Base-by-base conservation (phyloP, 73 alveolate species). In the Paramecium octaurelia region DNA sequence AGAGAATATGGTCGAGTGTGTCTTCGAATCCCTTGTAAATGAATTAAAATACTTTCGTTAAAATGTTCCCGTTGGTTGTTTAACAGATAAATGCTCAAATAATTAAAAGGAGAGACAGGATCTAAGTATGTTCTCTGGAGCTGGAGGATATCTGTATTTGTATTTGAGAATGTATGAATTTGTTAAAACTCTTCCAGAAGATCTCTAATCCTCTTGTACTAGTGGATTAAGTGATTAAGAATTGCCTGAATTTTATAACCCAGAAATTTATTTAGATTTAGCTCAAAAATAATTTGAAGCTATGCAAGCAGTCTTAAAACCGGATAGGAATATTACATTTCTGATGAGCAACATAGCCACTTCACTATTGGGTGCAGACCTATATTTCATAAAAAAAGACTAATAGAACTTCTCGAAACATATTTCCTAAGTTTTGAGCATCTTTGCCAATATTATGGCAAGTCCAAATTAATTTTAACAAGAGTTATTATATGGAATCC, bases 401-500 rank as follows among this genome's bases (percentile, higher is more conserved):
- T 21, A 68, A 44, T 59, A 89, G 27, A 70, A 29, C 6, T 89
- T 89, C 71, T 38, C 76, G 35, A 14, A 20, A 35, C 24, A 46
- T 58, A 34, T 89, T 38, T 1, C 27, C 16, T 31, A 64, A 54
- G 86, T 87, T 40, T 38, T 60, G 58, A 40, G 57, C 27, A 20
- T 23, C 57, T 42, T 58, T 35, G 59, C 86, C 48, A 57, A 36
- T 34, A 60, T 60, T 1, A 40, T 87, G 18, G 76, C 71, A 9
- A 89, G 58, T 71, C 91, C 76, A 18, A 70, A 86, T 40, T 11
- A 58, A 2, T 44, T 89, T 23, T 93, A 95, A 69, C 95, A 94
- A 50, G 99, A 98, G 92, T 60, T 98, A 16, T 95, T 98, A 57
- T 98, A 97, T 93, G 99, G 99, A 4, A 95, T 92, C 40, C 96